phyloP scores from a whole-genome alignment of 345 rosid species.

The Eucalyptus coolabah region DNA sequence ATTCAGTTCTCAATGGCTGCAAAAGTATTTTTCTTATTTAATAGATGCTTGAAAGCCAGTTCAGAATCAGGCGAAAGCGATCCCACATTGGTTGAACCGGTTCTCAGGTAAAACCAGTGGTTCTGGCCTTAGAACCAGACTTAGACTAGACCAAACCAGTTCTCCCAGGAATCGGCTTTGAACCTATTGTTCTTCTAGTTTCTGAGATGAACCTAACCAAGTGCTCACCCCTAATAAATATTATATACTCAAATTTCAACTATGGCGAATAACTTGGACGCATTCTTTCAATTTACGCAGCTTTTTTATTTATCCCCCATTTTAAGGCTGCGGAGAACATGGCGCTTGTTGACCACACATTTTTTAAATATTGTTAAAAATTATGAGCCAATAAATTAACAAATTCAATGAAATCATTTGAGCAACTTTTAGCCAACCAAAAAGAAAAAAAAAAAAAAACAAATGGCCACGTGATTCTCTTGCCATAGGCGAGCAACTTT shows the following conservation, averaged over 20 bases:
- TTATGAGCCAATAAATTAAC: neutral
- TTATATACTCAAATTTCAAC: neutral
- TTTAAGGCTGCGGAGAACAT: neutral
- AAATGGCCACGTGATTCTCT: neutral
- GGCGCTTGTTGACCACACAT: neutral
- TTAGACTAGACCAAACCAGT: neutral
- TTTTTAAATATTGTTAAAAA: neutral
- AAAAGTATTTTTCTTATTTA: neutral
- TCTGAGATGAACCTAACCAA: neutral
- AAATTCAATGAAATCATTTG: neutral
- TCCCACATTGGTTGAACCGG: neutral
- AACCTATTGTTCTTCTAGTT: neutral
- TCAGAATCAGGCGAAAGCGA: accelerated
- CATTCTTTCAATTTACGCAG: neutral
- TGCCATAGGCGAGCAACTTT: neutral
- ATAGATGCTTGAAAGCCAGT: neutral
- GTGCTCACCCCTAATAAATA: neutral
- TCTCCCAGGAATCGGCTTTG: neutral
- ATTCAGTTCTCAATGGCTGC: neutral
- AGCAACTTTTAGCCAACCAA: neutral
- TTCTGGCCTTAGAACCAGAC: neutral
- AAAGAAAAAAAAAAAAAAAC: neutral
- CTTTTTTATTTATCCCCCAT: neutral
- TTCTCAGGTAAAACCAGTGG: neutral
- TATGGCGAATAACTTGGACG: neutral